phyloP scores from a whole-genome alignment of 1,139 yeast species.

The Yamadazyma atlantica region DNA sequence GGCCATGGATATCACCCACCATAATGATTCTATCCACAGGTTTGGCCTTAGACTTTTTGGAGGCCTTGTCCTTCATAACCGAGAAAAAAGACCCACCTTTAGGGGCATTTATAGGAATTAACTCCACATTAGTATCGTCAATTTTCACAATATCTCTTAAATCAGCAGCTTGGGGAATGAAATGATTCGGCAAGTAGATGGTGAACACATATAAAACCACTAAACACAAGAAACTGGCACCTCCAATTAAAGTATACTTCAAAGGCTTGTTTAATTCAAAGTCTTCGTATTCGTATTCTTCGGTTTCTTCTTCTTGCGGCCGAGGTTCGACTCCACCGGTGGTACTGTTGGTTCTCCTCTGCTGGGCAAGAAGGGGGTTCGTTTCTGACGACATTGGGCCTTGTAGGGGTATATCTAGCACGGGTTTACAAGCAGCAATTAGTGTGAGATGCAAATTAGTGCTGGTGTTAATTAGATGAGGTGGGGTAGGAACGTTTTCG shows the following conservation, averaged over 20 bases:
- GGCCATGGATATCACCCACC: conserved; percentile 91
- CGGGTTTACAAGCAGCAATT: too few relatives aligned
- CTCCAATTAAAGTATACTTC: conserved; percentile 14
- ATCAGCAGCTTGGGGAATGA: conserved; percentile 33
- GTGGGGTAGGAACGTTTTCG: conserved; percentile 7
- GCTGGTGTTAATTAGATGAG: not conserved
- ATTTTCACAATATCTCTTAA: conserved; percentile 29
- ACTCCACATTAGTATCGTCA: conserved; percentile 22
- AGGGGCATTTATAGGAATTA: conserved; percentile 24
- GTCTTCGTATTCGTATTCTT: conserved; percentile 17
- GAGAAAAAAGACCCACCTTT: too few relatives aligned
- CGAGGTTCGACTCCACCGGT: not conserved
- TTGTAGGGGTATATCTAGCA: not conserved
- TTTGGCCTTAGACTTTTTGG: conserved; percentile 3
- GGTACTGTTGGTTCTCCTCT: conserved; percentile 3
- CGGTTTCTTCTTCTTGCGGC: conserved; percentile 9
- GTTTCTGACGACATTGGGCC: conserved; percentile 15
- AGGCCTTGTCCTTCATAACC: conserved; percentile 7
- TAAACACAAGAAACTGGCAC: conserved; percentile 19
- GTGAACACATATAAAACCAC: conserved; percentile 31
- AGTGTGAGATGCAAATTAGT: too few relatives aligned
- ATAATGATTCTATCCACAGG: conserved; percentile 53
- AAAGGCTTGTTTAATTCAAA: conserved; percentile 17
- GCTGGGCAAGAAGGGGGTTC: conserved; percentile 11
- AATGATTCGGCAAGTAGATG: conserved; percentile 31